Base-by-base conservation (phyloP, 1,284 basidiomycete genomes). In the Pseudozyma pruni region DNA sequence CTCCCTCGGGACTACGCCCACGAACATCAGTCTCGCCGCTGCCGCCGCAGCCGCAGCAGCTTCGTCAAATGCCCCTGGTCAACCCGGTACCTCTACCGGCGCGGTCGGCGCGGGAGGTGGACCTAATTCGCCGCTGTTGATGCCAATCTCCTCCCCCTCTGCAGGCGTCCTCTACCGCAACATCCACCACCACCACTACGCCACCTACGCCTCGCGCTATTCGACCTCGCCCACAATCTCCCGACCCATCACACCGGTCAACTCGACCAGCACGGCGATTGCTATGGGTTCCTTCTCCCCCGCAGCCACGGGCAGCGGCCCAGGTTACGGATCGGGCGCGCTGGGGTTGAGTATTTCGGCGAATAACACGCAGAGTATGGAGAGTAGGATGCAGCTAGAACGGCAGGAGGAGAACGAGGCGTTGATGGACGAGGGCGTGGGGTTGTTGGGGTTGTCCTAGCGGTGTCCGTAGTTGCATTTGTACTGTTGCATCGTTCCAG, bases 281-380 rank as follows among this genome's bases (percentile, higher is more conserved):
- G 49, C 54, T 3, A 34, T 46, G 32, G 61, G 55, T 2, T 45
- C 62, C 1, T 69, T 67, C 27, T 46, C 55, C 2, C 60, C 66
- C 4, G 73, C 64, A 16, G 67, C 55, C 0, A 37, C 59, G 0
- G 73, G 73, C 2, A 66, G 60, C 8, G 73, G 73, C 1, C 73
- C 73, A 0, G 73, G 73, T 0, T 75, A 75, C 52, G 66, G 73
- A 14, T 66, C 61, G 22, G 73, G 69, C 6, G 73, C 73, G 14
- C 32, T 75, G 33, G 73, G 73, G 0, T 39, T 75, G 34, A 49
- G 42, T 13, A 58, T 75, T 11, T 59, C 55, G n/a, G 67, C 67
- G 3, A 70, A 70, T 48, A 53, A 53, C 7, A 35, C 50, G 38
- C 54, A 56, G 38, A 62, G 49, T 13, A 8, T 54, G 35, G 50